Base-by-base conservation (phyloP, 2,329 filamentous ascomycete species). In the Fusarium odoratissimum region DNA sequence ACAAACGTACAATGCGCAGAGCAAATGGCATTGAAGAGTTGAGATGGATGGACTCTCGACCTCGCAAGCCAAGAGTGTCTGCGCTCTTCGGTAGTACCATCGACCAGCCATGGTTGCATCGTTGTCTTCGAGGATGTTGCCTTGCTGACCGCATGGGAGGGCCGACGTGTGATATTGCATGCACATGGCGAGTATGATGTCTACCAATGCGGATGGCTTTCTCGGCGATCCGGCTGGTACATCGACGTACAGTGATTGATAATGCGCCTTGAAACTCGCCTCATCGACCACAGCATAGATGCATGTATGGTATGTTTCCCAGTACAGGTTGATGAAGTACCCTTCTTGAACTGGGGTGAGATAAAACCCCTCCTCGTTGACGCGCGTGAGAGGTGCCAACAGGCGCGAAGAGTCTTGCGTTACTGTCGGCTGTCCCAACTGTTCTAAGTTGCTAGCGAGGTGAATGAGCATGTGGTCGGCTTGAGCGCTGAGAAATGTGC, bases 401-500 rank as follows among this genome's bases (percentile, higher is more conserved):
- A 67, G 25, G 0, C 37, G n/a, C 3, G 64, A 67, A 30, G 63
- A 67, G 16, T 67, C 64, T 30, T 67, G 41, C 10, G 31, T 5
- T 1, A 16, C 14, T 1, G 8, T 21, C 0, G 55, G 19, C 12
- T 54, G 64, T 0, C 37, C 64, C 0, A 35, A 14, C 3, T 62
- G 25, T 4, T 67, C 63, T 9, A 67, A 14, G 19, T 67, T 67
- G 3, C 55, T 67, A 1, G 64, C 64, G 1, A 67, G 64, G 19
- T 67, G 64, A 23, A 67, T 67, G 46, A 67, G 64, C 64, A 67
- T 68, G n/a, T 68, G 64, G 6, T 67, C 64, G 4, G 64, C 64
- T 30, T 67, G 64, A 21, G 63, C 42, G 8, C 64, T 67, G 9
- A 67, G 37, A 42, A 67, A 67, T 5, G 55, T 38, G 19, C 64